Percentiles rank a stretch among this genome's conserved stretches.
Evolutionary conservation across 2,329 filamentous ascomycete genomes (phyloP).

Genomic region (Alternaria sp.): DNA sequence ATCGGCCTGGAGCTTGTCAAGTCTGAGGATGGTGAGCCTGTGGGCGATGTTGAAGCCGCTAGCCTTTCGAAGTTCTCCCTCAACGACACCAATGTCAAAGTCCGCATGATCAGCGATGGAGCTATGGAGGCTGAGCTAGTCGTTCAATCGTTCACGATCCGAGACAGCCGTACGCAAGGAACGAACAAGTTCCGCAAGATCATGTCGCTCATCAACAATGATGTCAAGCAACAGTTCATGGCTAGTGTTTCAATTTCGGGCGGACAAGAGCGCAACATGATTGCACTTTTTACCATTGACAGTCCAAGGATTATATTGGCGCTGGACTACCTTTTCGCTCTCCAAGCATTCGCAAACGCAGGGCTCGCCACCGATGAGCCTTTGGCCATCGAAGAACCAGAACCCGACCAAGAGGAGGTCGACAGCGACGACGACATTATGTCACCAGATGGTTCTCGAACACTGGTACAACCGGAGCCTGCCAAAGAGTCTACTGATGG

Average conservation of each 20-base stretch:
- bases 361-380: slow-evolving; percentile 66
- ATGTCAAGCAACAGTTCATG: slow-evolving; percentile 96
- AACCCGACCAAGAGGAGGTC: slow-evolving; percentile 60
- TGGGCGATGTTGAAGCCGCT: slow-evolving; percentile 78
- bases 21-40: slow-evolving; percentile 75
- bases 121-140: slow-evolving; percentile 92
- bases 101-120: slow-evolving; percentile 90
- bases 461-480: slow-evolving; percentile 27
- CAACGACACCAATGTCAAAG: slow-evolving; percentile 89
- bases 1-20: slow-evolving; percentile 88
- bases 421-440: slow-evolving; percentile 51
- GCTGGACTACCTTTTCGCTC: slow-evolving; percentile 90
- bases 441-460: slow-evolving; percentile 44
- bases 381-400: slow-evolving; percentile 67
- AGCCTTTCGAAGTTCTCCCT: slow-evolving; percentile 94
- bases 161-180: slow-evolving; percentile 86
- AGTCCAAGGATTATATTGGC: slow-evolving; percentile 95
- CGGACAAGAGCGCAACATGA: slow-evolving; percentile 79
- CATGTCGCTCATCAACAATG: slow-evolving; percentile 95
- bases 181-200: slow-evolving; percentile 97
- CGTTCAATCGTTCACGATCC: slow-evolving; percentile 92
- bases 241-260: slow-evolving; percentile 93
- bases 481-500: slow-evolving; percentile 44
- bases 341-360: slow-evolving; percentile 81
- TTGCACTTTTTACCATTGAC: slow-evolving; percentile 91